A percentile compares a stretch with the other conserved stretches of the same genome.
These are phyloP conservation scores for Starmerella sp. DNA, from an alignment of 805 yeast species.

Conservation along the genomic window DNA sequence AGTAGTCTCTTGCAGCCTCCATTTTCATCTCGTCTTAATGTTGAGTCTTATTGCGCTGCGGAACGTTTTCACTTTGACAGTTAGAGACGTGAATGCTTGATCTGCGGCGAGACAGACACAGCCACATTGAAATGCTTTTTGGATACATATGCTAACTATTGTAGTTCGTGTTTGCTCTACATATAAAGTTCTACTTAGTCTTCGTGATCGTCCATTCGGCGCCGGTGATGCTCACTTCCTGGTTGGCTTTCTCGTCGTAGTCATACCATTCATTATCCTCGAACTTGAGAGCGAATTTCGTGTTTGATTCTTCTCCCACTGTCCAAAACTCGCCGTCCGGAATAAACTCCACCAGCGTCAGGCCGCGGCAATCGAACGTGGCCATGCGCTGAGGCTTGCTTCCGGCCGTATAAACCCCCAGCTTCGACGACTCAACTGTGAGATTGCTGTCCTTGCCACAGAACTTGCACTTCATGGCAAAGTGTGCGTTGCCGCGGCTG, in stretches of 20 bases:
- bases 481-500: slow-evolving; percentile 73
- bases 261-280: slow-evolving; percentile 88
- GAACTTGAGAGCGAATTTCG: slow-evolving; percentile 54
- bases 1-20: no score
- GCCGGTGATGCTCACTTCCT: slow-evolving; percentile 72
- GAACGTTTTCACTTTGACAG: no score
- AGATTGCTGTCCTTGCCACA: slow-evolving; percentile 39
- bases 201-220: slow-evolving; percentile 51
- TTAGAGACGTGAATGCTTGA: no score
- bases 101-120: no score
- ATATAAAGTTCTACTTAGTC: slow-evolving; percentile 7
- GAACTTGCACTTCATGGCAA: slow-evolving; percentile 61
- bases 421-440: slow-evolving; percentile 23
- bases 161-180: no score
- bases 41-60: no score
- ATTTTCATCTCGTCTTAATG: no score
- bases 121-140: no score
- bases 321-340: slow-evolving; percentile 35
- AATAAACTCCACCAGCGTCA: slow-evolving; percentile 56
- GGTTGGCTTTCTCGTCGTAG: slow-evolving; percentile 73
- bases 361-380: slow-evolving; percentile 76
- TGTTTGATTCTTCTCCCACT: slow-evolving; percentile 40
- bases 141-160: no score
- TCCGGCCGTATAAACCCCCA: slow-evolving; percentile 26
- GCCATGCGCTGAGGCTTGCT: slow-evolving; percentile 39